phyloP scores from a whole-genome alignment of 2,329 filamentous ascomycete species.

The Paecilomyces dactylethromorphus region DNA sequence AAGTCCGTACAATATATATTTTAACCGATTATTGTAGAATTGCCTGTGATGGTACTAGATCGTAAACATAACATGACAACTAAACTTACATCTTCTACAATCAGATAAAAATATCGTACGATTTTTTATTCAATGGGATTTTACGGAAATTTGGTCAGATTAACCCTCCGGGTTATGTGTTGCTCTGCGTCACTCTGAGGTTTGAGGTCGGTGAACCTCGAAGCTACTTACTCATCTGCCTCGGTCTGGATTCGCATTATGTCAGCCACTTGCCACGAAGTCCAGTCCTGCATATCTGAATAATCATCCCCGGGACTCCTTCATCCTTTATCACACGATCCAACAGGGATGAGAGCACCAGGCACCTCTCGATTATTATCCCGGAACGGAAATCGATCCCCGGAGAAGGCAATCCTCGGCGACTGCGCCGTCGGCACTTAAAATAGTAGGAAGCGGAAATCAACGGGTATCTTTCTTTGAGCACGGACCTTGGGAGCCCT shows the following conservation, averaged over 20 bases:
- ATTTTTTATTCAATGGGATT: not conserved
- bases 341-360: not conserved
- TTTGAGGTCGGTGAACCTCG: not conserved
- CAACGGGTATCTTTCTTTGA: not conserved
- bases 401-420: not conserved
- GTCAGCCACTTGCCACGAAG: not conserved
- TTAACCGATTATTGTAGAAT: not conserved
- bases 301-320: not conserved
- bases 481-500: not conserved
- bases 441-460: not conserved
- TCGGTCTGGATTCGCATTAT: not conserved
- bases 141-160: not conserved
- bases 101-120: not conserved
- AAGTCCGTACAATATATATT: slow-evolving; percentile 11
- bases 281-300: no score
- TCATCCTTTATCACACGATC: not conserved
- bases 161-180: not conserved
- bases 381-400: not conserved
- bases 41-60: not conserved
- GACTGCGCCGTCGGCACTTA: not conserved
- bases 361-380: not conserved
- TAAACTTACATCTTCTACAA: not conserved
- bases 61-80: no score
- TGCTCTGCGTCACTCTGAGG: not conserved
- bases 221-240: not conserved